These are phyloP conservation scores for Suillus occidentalis DNA, from an alignment of 768 basidiomycete genomes.

Conservation along the genomic window DNA sequence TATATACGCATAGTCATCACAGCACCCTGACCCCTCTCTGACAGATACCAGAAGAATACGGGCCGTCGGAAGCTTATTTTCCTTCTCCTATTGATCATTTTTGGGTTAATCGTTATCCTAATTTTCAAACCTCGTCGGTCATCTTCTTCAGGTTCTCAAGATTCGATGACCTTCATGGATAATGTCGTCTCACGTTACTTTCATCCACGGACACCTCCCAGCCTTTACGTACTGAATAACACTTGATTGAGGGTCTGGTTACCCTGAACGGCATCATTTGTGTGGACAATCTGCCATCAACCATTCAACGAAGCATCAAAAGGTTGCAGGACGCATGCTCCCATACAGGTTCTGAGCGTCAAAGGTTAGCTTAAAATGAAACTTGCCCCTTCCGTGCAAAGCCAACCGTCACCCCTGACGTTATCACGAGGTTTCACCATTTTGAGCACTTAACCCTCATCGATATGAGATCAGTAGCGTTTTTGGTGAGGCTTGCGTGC, in stretches of 20 bases:
- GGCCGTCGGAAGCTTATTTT: conserved; percentile 93
- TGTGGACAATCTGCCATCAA: background rate
- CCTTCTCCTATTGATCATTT: conserved; percentile 84
- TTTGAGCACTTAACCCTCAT: conserved; percentile 1
- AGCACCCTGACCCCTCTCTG: background rate
- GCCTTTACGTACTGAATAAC: background rate
- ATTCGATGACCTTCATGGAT: conserved; percentile 22
- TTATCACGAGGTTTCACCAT: background rate
- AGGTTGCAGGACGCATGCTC: background rate
- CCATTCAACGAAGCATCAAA: background rate
- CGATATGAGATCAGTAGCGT: conserved; percentile 2
- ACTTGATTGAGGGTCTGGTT: conserved; percentile 5
- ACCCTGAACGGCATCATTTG: conserved; percentile 1
- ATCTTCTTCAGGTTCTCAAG: conserved; percentile 25
- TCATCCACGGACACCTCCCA: conserved; percentile 31
- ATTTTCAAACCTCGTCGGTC: conserved; percentile 84
- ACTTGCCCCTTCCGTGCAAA: background rate
- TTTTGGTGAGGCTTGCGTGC: background rate
- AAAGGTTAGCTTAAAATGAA: background rate
- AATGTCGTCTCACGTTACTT: conserved; percentile 30
- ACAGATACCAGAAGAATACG: conserved; percentile 91
- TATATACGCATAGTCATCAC: conserved; percentile 5
- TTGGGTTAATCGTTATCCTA: conserved; percentile 82
- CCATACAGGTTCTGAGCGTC: background rate
- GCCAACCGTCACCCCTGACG: background rate